Evolutionary conservation across 2,329 filamentous ascomycete species (phyloP).

Genomic region (Simplicillium sp.): DNA sequence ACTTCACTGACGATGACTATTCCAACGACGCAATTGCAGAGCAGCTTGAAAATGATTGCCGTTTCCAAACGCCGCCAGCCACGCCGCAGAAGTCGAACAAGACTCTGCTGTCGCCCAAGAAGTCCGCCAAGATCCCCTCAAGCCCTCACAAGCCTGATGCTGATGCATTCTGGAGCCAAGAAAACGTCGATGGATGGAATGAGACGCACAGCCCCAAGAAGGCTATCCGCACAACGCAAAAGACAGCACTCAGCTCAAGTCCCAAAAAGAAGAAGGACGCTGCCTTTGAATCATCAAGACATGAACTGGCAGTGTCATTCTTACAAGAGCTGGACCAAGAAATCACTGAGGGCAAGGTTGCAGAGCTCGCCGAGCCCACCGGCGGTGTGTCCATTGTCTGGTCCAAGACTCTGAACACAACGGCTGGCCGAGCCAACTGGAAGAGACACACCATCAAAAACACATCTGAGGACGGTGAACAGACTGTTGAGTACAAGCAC

Average conservation of each 20-base stretch:
- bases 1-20: slow-evolving; percentile 8
- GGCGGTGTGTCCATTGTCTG: slow-evolving; percentile 65
- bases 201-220: slow-evolving; percentile 48
- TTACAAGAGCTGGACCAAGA: slow-evolving; percentile 57
- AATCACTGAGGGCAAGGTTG: slow-evolving; percentile 53
- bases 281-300: slow-evolving; percentile 52
- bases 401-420: slow-evolving; percentile 72
- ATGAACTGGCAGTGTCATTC: slow-evolving; percentile 53
- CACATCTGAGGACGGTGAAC: slow-evolving; percentile 14
- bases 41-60: slow-evolving; percentile 1
- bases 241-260: slow-evolving; percentile 15
- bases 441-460: slow-evolving; percentile 45
- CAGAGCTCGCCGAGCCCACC: slow-evolving; percentile 46
- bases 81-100: slow-evolving; percentile 10
- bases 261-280: slow-evolving; percentile 37
- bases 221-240: slow-evolving; percentile 16
- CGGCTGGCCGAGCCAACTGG: slow-evolving; percentile 69
- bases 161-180: slow-evolving; percentile 52
- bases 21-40: slow-evolving; percentile 5
- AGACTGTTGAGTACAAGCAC: slow-evolving; percentile 28
- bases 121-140: slow-evolving; percentile 32
- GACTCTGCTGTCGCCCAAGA: slow-evolving; percentile 19
- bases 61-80: slow-evolving; percentile 13
- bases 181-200: slow-evolving; percentile 53
- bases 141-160: slow-evolving; percentile 43